Evolutionary conservation across 2,329 filamentous ascomycete genomes (phyloP).

Genomic region (Parafenestella ontariensis): DNA sequence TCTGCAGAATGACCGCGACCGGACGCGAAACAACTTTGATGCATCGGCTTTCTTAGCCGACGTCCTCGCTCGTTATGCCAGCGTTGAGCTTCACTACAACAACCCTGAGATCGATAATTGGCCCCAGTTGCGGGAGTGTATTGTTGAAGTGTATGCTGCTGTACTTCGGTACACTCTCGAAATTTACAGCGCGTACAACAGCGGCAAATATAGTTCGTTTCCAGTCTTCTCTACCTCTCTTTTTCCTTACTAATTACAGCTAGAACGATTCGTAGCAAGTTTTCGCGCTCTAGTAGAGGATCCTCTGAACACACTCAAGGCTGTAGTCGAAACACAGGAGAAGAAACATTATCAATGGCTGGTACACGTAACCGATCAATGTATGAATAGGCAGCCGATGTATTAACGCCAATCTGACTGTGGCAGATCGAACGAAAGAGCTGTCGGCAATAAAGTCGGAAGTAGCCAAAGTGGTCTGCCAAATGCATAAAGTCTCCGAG

Average conservation of each 20-base stretch:
- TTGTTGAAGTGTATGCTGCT: background rate
- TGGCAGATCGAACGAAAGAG: too few relatives aligned
- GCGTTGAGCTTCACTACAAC: background rate
- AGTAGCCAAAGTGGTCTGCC: too few relatives aligned
- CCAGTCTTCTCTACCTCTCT: too few relatives aligned
- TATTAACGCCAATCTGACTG: too few relatives aligned
- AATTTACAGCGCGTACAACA: background rate
- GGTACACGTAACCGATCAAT: background rate
- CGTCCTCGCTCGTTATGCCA: background rate
- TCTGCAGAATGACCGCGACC: background rate
- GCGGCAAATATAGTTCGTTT: too few relatives aligned
- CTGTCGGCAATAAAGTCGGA: too few relatives aligned
- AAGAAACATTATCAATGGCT: too few relatives aligned
- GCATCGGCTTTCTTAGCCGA: background rate
- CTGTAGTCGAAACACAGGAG: background rate
- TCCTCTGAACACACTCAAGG: background rate
- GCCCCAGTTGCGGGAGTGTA: background rate
- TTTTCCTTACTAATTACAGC: background rate
- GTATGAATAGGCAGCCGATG: background rate
- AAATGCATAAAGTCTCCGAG: too few relatives aligned
- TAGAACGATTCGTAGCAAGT: background rate
- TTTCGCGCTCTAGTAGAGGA: background rate
- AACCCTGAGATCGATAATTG: background rate
- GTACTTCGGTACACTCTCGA: background rate
- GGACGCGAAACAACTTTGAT: background rate